Percentiles rank a stretch among this genome's conserved stretches.
Conservation (phyloP, 495 filamentous ascomycete genomes). For the Neurospora sp. region DNA sequence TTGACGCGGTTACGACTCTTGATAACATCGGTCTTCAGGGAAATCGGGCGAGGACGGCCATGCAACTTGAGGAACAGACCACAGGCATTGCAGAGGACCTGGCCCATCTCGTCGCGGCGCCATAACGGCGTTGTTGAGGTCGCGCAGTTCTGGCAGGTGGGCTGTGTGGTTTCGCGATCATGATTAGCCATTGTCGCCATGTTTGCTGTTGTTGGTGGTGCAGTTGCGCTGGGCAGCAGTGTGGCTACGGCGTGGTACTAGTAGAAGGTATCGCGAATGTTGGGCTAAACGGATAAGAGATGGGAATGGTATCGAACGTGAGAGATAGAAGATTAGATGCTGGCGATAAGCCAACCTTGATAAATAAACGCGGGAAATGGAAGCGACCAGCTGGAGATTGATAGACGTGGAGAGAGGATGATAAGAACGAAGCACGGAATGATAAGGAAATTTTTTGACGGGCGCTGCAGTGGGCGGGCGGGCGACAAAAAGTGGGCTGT, state of each 20-base stretch:
- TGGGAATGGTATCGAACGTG: slow-evolving; percentile 3
- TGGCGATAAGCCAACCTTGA: slow-evolving; percentile 16
- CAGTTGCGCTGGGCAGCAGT: not conserved
- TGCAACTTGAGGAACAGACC: slow-evolving; percentile 96
- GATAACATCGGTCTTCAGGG: slow-evolving; percentile 97
- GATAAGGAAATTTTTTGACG: slow-evolving; percentile 33
- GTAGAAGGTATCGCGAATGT: slow-evolving; percentile 3
- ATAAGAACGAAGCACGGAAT: slow-evolving; percentile 8
- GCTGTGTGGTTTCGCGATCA: slow-evolving; percentile 65
- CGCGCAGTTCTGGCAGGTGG: slow-evolving; percentile 92
- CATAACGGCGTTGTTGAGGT: slow-evolving; percentile 95
- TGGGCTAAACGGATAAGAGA: slow-evolving; percentile 2
- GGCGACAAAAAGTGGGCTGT: not conserved
- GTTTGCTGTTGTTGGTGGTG: slow-evolving; percentile 1
- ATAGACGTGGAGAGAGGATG: slow-evolving; percentile 2
- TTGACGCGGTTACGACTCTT: slow-evolving; percentile 98
- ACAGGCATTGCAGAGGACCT: slow-evolving; percentile 98
- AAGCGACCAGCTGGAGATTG: not conserved
- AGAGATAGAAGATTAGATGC: slow-evolving; percentile 20
- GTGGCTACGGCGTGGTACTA: not conserved
- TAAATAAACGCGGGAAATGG: slow-evolving; percentile 14
- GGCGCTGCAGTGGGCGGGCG: not conserved
- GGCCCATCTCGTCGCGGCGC: slow-evolving; percentile 91
- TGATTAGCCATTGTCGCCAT: slow-evolving; percentile 38
- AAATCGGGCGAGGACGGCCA: slow-evolving; percentile 83